These are phyloP conservation scores for Neonectria neomacrospora DNA, from an alignment of 2,329 filamentous ascomycete genomes.

Conservation along the genomic window DNA sequence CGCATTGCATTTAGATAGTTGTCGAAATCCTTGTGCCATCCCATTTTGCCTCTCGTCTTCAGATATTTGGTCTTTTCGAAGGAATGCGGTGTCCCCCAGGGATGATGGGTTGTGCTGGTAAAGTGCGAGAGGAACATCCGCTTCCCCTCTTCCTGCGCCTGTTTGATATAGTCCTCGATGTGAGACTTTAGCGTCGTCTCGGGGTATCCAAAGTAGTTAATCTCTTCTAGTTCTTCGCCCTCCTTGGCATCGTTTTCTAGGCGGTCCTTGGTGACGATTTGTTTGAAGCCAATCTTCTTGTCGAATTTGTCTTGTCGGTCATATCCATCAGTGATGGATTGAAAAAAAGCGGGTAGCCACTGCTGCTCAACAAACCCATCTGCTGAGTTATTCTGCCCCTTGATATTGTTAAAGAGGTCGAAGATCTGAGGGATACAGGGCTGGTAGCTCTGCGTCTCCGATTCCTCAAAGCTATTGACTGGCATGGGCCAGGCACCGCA, in stretches of 20 bases:
- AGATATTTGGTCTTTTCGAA: conserved; percentile 38
- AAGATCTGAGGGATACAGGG: conserved; percentile 56
- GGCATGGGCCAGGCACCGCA: conserved; percentile 57
- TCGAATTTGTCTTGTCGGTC: conserved; percentile 50
- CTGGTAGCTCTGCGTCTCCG: conserved; percentile 55
- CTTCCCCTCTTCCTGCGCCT: conserved; percentile 45
- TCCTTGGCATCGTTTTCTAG: conserved; percentile 35
- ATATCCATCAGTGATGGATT: conserved; percentile 50
- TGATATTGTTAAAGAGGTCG: conserved; percentile 50
- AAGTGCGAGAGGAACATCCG: conserved; percentile 51
- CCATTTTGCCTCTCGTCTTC: conserved; percentile 38
- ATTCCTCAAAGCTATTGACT: conserved; percentile 57
- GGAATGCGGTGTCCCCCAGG: conserved; percentile 37
- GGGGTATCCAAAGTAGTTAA: conserved; percentile 50
- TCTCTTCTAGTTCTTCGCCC: conserved; percentile 37
- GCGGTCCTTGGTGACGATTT: conserved; percentile 44
- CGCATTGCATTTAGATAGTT: conserved; percentile 49
- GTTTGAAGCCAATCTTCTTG: conserved; percentile 46
- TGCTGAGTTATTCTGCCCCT: conserved; percentile 23
- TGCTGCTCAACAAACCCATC: conserved; percentile 43
- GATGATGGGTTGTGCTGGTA: conserved; percentile 52
- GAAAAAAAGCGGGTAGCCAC: conserved; percentile 50
- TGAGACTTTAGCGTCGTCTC: conserved; percentile 47
- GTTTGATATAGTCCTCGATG: conserved; percentile 45
- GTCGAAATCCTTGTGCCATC: conserved; percentile 47